phyloP scores from a whole-genome alignment of 768 basidiomycete species.

The Nevesoporus exiguus region DNA sequence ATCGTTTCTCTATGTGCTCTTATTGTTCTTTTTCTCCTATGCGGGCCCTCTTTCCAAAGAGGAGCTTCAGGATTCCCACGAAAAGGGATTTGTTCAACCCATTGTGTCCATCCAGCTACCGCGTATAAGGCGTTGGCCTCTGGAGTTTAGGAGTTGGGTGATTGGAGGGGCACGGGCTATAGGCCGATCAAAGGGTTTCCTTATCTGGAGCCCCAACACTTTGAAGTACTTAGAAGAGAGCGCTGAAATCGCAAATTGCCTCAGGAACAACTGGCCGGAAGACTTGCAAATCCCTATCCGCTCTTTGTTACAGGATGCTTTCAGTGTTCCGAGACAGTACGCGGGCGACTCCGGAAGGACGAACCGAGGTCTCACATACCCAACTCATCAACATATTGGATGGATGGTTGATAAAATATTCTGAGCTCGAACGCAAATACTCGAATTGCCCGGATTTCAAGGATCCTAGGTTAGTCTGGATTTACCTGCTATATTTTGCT shows the following conservation, averaged over 20 bases:
- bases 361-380: neutral
- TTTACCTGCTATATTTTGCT: too few species aligned
- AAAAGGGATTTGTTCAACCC: conserved; percentile 1
- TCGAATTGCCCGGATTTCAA: neutral
- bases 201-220: neutral
- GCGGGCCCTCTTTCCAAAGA: conserved; percentile 1
- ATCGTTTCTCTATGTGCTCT: conserved; percentile 9
- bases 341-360: neutral
- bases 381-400: neutral
- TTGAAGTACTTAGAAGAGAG: neutral
- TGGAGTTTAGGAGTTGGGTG: neutral
- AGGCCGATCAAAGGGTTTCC: neutral
- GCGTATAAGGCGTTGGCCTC: conserved; percentile 9
- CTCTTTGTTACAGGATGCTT: neutral
- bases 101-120: conserved; percentile 1
- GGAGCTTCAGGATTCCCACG: neutral
- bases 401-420: neutral
- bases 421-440: neutral
- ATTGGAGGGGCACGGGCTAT: neutral
- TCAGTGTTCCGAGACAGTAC: neutral
- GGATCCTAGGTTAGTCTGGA: too few species aligned
- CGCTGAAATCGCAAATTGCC: neutral
- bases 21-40: conserved; percentile 3
- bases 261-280: neutral
- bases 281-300: neutral